These are phyloP conservation scores for Daldinia concentrica DNA, from an alignment of 495 filamentous ascomycete genomes.

Conservation along the genomic window DNA sequence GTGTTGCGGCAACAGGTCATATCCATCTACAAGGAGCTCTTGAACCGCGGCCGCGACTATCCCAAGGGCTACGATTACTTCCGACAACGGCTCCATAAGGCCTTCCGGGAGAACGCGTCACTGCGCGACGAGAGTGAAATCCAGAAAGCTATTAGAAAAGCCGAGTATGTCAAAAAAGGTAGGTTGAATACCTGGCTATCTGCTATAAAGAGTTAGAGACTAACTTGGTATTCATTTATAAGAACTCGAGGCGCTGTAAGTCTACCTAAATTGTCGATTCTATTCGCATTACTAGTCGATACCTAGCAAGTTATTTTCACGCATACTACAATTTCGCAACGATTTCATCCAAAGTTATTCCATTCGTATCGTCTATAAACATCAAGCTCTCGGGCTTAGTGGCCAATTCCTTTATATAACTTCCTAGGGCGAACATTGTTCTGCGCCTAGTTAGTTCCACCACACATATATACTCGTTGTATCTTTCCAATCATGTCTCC, in stretches of 20 bases:
- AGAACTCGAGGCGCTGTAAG: constrained; percentile 95
- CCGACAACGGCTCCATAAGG: constrained; percentile 78
- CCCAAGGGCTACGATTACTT: constrained; percentile 89
- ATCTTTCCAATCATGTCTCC: constrained; percentile 21
- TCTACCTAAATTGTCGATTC: constrained; percentile 22
- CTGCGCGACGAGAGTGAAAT: constrained; percentile 80
- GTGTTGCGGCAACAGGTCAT: constrained; percentile 83
- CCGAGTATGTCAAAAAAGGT: constrained; percentile 94
- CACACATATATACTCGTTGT: constrained; percentile 26
- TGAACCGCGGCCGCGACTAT: constrained; percentile 86
- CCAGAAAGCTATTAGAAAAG: constrained; percentile 74
- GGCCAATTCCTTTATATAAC: constrained; percentile 33
- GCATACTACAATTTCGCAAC: not conserved
- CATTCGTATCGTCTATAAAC: constrained; percentile 38
- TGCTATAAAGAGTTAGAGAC: not conserved
- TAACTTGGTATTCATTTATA: constrained; percentile 6
- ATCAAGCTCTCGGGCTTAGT: constrained; percentile 20
- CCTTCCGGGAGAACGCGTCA: constrained; percentile 78
- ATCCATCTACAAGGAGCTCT: constrained; percentile 91
- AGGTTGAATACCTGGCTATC: not conserved
- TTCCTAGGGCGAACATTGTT: constrained; percentile 13
- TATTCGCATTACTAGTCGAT: not conserved
- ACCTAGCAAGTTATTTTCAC: not conserved
- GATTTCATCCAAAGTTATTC: constrained; percentile 20
- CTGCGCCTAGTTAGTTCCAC: not conserved